Conservation (phyloP, 1,284 basidiomycete species). For the Heliocybe sulcata region DNA sequence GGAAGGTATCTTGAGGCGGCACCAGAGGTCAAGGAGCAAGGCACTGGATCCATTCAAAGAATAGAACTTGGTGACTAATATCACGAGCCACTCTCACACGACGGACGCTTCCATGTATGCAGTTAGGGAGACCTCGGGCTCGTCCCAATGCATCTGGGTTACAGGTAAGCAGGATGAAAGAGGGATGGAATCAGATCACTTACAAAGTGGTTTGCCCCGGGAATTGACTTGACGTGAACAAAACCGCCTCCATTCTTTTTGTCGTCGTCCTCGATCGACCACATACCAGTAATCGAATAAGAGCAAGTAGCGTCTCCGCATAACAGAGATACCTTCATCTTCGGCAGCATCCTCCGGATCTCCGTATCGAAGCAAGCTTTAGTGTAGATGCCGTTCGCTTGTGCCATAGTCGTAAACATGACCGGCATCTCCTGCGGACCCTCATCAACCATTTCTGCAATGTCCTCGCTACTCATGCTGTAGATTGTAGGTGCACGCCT, state of each 20-base stretch:
- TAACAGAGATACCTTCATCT: constrained; percentile 14
- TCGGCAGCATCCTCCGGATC: constrained; percentile 11
- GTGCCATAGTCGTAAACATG: constrained; percentile 7
- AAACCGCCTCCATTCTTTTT: constrained; percentile 14
- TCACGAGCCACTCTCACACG: not conserved
- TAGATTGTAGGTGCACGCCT: constrained; percentile 14
- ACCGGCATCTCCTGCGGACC: constrained; percentile 12
- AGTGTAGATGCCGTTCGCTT: constrained; percentile 11
- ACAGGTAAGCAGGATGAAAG: not conserved
- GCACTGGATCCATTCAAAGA: too few species aligned
- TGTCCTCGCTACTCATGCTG: constrained; percentile 12
- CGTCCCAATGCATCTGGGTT: not conserved
- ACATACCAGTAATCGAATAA: constrained; percentile 14
- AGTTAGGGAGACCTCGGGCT: not conserved
- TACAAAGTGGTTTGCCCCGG: constrained; percentile 24
- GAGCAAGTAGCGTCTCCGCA: constrained; percentile 12
- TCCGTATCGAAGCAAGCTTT: constrained; percentile 14
- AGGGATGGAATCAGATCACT: not conserved
- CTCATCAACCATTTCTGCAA: constrained; percentile 3
- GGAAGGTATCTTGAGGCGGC: too few species aligned
- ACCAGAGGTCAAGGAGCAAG: too few species aligned
- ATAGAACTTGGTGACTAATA: too few species aligned
- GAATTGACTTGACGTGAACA: constrained; percentile 16
- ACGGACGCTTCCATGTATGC: not conserved
- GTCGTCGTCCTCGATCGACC: constrained; percentile 19